phyloP scores from a whole-genome alignment of 2,329 filamentous ascomycete species.

The Trichoderma atrobrunneum region DNA sequence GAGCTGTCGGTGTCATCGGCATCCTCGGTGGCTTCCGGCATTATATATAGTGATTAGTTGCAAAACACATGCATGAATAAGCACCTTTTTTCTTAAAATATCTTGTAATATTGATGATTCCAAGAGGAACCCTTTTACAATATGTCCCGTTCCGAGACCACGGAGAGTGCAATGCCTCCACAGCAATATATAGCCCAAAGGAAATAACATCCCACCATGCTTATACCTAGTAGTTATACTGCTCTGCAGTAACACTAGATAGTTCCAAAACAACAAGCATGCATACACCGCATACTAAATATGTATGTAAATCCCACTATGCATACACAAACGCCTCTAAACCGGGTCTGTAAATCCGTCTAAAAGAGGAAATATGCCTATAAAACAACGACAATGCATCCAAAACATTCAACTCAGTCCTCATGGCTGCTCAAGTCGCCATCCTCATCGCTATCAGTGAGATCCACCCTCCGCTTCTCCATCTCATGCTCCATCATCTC shows the following conservation, averaged over 20 bases:
- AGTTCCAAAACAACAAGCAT: neutral
- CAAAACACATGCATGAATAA: neutral
- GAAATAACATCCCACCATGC: neutral
- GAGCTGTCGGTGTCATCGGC: neutral
- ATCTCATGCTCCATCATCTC: slow-evolving; percentile 85
- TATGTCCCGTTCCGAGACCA: neutral
- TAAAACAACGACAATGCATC: neutral
- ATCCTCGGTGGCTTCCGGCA: neutral
- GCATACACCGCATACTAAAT: neutral
- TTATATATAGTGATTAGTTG: neutral
- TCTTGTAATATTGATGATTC: neutral
- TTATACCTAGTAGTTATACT: neutral
- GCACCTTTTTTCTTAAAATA: neutral
- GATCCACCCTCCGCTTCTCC: slow-evolving; percentile 50
- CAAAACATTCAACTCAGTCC: slow-evolving; percentile 21
- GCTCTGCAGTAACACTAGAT: neutral
- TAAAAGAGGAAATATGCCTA: neutral
- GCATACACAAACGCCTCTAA: slow-evolving; percentile 14
- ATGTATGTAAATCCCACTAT: neutral
- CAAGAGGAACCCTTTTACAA: neutral
- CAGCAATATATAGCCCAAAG: neutral
- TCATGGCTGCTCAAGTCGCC: slow-evolving; percentile 37
- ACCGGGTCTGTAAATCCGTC: neutral
- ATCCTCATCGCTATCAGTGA: slow-evolving; percentile 49
- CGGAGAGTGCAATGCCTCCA: neutral